Evolutionary conservation across 202 grass and related monocot genomes (phyloP), one percentile per base, ranked within the genome.

Genomic region (Eragrostis tef): DNA sequence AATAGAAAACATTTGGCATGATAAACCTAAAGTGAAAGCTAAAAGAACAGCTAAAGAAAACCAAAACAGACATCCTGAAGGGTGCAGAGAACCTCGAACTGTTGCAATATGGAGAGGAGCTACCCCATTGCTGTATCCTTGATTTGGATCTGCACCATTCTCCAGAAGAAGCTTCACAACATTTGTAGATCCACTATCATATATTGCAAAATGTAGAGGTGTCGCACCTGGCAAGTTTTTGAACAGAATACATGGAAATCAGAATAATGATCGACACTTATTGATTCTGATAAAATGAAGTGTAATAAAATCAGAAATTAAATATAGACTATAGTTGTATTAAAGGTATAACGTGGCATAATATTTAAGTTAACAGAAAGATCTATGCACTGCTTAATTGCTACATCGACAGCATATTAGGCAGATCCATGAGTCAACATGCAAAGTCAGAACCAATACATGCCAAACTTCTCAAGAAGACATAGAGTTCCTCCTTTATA

Each of bases 141-240:
- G 70, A 50, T 71, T 78, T 78, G 44, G 82, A 78, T 78, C 8
- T 78, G 82, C 74, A 20, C 31, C 54, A 71, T 11, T 44, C 39
- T 84, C 73, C 36, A 84, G 73, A 84, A 84, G 73, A 77, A 77
- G 20, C 64, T 4, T 77, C 57, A 63, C 26, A 78, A 71, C 42
- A 4, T 44, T 20, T 78, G 22, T 52, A 20, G 27, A 70, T 70
- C 54, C 65, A 71, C 7, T 62, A 63, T 74, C 44, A 62, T 62
- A 6, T 71, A 78, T 50, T 63, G 64, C 74, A 50, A 62, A 84
- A 41, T 6, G 5, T 70, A 84, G 82, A 26, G 82, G 74, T 41
- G 82, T 70, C 11, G 14, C 29, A 51, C 74, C 82, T 78, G 47
- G 64, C 9, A 73, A 39, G 27, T 73, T 27, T 49, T 24, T 77